Conservation (phyloP, 768 basidiomycete genomes). For the Agaricus blazei region DNA sequence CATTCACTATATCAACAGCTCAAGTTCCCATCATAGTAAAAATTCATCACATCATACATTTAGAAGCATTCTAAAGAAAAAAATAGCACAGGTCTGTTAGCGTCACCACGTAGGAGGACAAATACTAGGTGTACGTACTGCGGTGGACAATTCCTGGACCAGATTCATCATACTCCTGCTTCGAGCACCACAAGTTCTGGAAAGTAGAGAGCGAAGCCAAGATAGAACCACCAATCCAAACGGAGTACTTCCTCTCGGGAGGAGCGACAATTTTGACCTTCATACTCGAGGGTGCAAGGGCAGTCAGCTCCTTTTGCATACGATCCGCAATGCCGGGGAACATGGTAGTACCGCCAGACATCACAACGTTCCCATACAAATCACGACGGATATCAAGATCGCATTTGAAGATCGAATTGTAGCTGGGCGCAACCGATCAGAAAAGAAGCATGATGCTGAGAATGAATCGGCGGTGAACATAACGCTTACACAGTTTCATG, state of each 20-base stretch:
- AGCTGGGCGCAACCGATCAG: conserved; percentile 26
- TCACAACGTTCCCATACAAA: conserved; percentile 76
- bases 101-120: neutral
- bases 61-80: conserved; percentile 26
- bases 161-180: conserved; percentile 88
- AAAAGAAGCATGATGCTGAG: neutral
- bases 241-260: conserved; percentile 92
- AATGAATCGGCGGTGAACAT: neutral
- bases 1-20: no score
- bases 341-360: conserved; percentile 92
- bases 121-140: conserved; percentile 40
- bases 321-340: conserved; percentile 95
- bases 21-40: no score
- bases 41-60: neutral
- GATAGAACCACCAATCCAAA: conserved; percentile 90
- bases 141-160: conserved; percentile 78
- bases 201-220: conserved; percentile 89
- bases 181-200: conserved; percentile 95
- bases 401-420: conserved; percentile 83
- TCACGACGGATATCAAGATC: conserved; percentile 84
- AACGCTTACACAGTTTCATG: conserved; percentile 80
- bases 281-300: conserved; percentile 83
- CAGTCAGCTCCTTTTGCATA: conserved; percentile 90
- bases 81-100: neutral
- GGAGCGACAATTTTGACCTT: conserved; percentile 95